Percentiles rank a stretch among this genome's conserved stretches.
Evolutionary conservation across 2,329 filamentous ascomycete genomes (phyloP).

Genomic region (Graphiopsis chlorocephala): DNA sequence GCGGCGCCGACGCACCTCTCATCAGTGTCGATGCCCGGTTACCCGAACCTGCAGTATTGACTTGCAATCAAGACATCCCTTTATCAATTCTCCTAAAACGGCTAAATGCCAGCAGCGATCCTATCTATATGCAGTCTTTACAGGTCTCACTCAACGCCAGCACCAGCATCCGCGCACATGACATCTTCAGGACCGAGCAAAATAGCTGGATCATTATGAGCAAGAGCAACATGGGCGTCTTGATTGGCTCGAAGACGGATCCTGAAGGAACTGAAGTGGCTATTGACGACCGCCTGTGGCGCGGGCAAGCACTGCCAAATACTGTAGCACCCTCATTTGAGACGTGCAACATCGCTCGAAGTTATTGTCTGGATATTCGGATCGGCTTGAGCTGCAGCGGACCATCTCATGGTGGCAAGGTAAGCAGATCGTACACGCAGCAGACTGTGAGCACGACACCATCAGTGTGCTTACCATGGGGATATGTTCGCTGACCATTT

Average conservation of each 20-base stretch:
- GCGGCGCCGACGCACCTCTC: conserved; percentile 45
- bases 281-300: conserved; percentile 68
- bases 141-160: conserved; percentile 79
- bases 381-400: conserved; percentile 74
- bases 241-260: conserved; percentile 58
- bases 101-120: conserved; percentile 64
- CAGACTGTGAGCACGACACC: conserved; percentile 22
- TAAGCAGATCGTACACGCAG: conserved; percentile 35
- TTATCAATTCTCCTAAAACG: conserved; percentile 78
- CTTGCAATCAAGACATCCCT: conserved; percentile 82
- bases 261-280: conserved; percentile 52
- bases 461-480: not conserved
- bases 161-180: conserved; percentile 76
- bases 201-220: conserved; percentile 74
- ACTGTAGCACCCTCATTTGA: conserved; percentile 83
- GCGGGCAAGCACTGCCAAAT: conserved; percentile 68
- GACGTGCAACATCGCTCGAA: conserved; percentile 80
- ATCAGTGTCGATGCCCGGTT: conserved; percentile 80
- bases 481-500: not conserved
- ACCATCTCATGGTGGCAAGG: conserved; percentile 34
- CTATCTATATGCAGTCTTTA: conserved; percentile 72
- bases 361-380: conserved; percentile 79
- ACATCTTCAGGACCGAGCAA: conserved; percentile 66
- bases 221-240: conserved; percentile 67
- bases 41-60: conserved; percentile 82